Percentiles rank a stretch among this genome's conserved stretches.
Conservation (phyloP, 768 basidiomycete genomes). For the Mycena filopes region DNA sequence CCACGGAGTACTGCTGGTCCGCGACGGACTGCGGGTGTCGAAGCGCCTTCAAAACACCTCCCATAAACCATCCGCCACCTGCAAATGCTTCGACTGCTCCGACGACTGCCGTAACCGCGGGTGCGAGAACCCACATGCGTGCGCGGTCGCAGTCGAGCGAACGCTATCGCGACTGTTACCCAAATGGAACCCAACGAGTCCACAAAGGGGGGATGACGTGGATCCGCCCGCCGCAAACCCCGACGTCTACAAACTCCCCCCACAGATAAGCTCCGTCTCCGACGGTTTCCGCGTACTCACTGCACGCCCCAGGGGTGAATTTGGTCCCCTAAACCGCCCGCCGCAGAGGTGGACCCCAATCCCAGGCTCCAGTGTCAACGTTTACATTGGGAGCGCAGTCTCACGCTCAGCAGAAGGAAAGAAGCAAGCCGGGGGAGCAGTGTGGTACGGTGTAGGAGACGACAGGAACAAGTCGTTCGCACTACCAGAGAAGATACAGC, state of each 20-base stretch:
- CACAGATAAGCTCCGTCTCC: background rate
- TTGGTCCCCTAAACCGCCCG: background rate
- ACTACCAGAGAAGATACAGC: background rate
- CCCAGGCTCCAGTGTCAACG: background rate
- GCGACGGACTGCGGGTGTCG: background rate
- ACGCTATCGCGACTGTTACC: background rate
- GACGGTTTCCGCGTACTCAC: background rate
- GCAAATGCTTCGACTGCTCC: background rate
- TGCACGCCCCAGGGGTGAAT: background rate
- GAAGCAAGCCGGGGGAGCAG: background rate
- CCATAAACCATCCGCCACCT: background rate
- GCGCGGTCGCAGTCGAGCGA: background rate
- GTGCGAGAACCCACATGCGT: background rate
- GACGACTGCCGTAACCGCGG: background rate
- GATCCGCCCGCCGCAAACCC: background rate
- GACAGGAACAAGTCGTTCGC: background rate
- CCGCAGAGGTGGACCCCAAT: no score
- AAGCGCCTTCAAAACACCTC: background rate
- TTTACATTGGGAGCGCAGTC: background rate
- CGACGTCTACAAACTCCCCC: no score
- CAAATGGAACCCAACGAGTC: slow-evolving; percentile 20
- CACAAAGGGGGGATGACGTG: background rate
- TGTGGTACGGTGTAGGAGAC: background rate
- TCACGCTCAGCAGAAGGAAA: background rate
- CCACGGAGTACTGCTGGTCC: background rate